Evolutionary conservation across 371 early-diverging fungal genomes (phyloP).

Genomic region (Rhizopus sp.): DNA sequence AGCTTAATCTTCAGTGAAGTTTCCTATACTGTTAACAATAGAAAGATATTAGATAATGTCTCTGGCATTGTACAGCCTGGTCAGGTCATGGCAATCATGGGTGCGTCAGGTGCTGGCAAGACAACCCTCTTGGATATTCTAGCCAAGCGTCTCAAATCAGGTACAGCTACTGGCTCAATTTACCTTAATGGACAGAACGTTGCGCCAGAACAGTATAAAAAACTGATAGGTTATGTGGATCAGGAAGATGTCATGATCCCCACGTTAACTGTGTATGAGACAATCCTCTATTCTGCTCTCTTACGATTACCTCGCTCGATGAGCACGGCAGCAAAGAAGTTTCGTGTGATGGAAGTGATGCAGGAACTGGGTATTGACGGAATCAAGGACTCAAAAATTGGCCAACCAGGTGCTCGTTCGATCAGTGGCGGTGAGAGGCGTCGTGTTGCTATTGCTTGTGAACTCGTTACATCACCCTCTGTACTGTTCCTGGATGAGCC

Average conservation of each 20-base stretch:
- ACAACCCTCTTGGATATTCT: constrained; percentile 76
- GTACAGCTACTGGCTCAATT: constrained; percentile 62
- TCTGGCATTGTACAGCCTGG: constrained; percentile 80
- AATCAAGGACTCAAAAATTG: constrained; percentile 80
- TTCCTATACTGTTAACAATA: constrained; percentile 48
- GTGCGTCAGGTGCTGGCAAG: constrained; percentile 74
- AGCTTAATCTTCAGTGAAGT: constrained; percentile 70
- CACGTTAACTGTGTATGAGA: constrained; percentile 83
- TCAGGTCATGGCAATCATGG: constrained; percentile 84
- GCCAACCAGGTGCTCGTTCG: constrained; percentile 73
- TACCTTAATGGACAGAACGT: constrained; percentile 67
- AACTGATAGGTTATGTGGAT: constrained; percentile 78
- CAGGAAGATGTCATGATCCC: constrained; percentile 87
- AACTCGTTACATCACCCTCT: constrained; percentile 86
- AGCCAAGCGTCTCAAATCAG: constrained; percentile 69
- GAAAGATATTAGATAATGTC: constrained; percentile 62
- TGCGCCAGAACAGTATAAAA: constrained; percentile 57
- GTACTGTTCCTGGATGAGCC: constrained; percentile 95
- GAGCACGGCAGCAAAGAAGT: constrained; percentile 56
- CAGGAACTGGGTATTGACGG: constrained; percentile 76
- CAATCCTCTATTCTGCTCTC: constrained; percentile 76
- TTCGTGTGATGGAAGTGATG: constrained; percentile 75
- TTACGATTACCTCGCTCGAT: constrained; percentile 77
- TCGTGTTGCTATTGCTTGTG: constrained; percentile 85
- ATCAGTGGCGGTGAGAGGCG: constrained; percentile 88